Evolutionary conservation across 2,329 filamentous ascomycete species (phyloP), one percentile per base, ranked within the genome.

Genomic region (Venturia oleaginea): DNA sequence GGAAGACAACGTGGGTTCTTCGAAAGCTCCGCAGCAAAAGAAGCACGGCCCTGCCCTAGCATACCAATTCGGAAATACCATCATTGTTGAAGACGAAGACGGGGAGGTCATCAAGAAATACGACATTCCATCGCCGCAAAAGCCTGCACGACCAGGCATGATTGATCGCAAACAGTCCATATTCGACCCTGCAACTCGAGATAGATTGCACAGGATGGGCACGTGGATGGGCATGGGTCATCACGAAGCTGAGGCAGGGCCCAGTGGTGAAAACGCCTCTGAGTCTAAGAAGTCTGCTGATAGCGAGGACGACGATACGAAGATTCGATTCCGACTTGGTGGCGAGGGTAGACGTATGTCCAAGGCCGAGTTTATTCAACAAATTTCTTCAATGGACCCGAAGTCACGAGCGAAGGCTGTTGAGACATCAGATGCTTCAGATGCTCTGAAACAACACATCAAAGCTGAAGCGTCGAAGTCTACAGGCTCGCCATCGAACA

Each of bases 21-120:
- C 73, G 40, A 70, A 75, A 13, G 60, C 43, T 30, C 19, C 34
- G 8, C 68, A 72, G 5, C 70, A 74, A 54, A 72, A 73, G 46
- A 77, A 80, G 43, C 81, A 84, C 68, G 88, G 89, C 64, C 89
- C 90, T 15, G 91, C 91, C n/a, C 80, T 88, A 59, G 90, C 90
- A 5, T 95, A 92, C 72, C 90, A 92, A 68, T 93, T 91, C 71
- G 91, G 91, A 67, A 92, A 91, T 72, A 92, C 90, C 78, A 91
- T 95, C 68, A 93, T 95, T 72, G 89, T 95, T 19, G 90, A 95
- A 76, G 90, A 95, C 67, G 88, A 90, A 73, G 87, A 92, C 69
- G 90, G 90, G 54, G 91, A 95, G 73, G 91, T 95, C 38, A 84
- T 95, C 72, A 92, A 92, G 78, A 87, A 90, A 65, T 92, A 92